phyloP scores from a whole-genome alignment of 2,329 filamentous ascomycete genomes.

The Hypoxylon sp. region DNA sequence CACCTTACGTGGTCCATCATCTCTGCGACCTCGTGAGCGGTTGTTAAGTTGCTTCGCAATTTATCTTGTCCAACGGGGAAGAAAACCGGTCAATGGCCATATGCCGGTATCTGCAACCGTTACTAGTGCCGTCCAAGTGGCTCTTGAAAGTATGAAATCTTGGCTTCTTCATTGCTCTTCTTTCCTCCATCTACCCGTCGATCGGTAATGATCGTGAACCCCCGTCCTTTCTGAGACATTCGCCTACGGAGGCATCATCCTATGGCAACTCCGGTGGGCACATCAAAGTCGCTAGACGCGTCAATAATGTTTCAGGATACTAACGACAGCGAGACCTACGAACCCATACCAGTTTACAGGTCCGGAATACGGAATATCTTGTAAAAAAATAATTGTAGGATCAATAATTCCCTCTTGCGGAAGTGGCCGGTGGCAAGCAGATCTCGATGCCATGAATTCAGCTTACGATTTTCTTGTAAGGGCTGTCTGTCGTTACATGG shows the following conservation, averaged over 20 bases:
- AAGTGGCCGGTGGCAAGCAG: constrained; percentile 11
- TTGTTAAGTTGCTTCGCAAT: constrained; percentile 20
- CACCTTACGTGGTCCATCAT: constrained; percentile 24
- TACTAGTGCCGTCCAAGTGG: constrained; percentile 7
- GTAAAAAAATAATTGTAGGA: neutral
- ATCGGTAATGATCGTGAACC: constrained; percentile 16
- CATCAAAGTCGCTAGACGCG: constrained; percentile 11
- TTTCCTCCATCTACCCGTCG: constrained; percentile 20
- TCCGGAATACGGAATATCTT: constrained; percentile 26
- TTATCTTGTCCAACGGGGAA: constrained; percentile 10
- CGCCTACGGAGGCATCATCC: constrained; percentile 22
- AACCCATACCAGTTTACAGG: constrained; percentile 12
- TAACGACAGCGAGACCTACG: constrained; percentile 22
- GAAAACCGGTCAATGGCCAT: constrained; percentile 29
- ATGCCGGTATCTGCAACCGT: constrained; percentile 24
- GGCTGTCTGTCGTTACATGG: constrained; percentile 6
- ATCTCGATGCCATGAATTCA: constrained; percentile 2
- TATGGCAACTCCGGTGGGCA: constrained; percentile 24
- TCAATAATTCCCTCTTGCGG: constrained; percentile 10
- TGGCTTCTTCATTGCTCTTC: constrained; percentile 10
- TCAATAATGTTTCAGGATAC: constrained; percentile 31
- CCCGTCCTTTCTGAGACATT: constrained; percentile 39
- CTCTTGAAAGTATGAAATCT: constrained; percentile 11
- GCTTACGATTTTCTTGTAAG: constrained; percentile 19
- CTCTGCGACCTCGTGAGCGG: constrained; percentile 26